These are phyloP conservation scores for Colletotrichum acutatum DNA, from an alignment of 2,329 filamentous ascomycete genomes.

Conservation along the genomic window DNA sequence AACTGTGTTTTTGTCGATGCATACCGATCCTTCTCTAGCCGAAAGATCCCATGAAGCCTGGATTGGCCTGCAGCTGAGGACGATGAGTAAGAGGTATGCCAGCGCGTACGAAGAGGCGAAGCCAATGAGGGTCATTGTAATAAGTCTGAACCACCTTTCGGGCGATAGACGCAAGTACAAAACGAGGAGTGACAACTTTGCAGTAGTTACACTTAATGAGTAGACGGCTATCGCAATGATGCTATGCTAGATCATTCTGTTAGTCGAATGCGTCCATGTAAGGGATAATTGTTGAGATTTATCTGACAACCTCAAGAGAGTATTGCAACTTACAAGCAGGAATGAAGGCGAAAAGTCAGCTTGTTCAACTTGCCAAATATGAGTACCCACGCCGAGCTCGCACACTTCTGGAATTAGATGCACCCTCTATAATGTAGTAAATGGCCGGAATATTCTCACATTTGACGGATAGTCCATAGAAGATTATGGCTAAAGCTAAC, in stretches of 20 bases:
- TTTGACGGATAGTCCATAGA: conserved; percentile 15
- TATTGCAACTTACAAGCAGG: not conserved
- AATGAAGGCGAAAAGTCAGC: conserved; percentile 15
- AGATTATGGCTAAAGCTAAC: conserved; percentile 1
- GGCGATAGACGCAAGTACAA: conserved; percentile 40
- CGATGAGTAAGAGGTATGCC: conserved; percentile 38
- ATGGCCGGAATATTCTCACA: not conserved
- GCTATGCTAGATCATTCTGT: not conserved
- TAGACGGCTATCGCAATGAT: conserved; percentile 18
- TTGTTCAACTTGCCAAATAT: conserved; percentile 27
- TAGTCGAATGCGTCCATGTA: not conserved
- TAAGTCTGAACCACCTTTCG: conserved; percentile 42
- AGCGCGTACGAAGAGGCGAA: conserved; percentile 45
- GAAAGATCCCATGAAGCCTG: conserved; percentile 27
- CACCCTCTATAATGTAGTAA: fast-evolving
- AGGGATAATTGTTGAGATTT: not conserved
- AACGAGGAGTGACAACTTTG: conserved; percentile 34
- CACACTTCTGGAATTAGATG: conserved; percentile 6
- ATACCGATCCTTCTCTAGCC: not conserved
- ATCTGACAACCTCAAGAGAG: too few relatives aligned
- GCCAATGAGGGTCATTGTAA: conserved; percentile 43
- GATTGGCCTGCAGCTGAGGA: conserved; percentile 27
- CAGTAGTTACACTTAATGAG: conserved; percentile 31
- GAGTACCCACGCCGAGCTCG: conserved; percentile 20
- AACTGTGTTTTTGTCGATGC: conserved; percentile 19